Percentiles rank a stretch among this genome's conserved stretches.
Evolutionary conservation across 352 stramenopile species (phyloP).

Genomic region (Phytopythium litorale): DNA sequence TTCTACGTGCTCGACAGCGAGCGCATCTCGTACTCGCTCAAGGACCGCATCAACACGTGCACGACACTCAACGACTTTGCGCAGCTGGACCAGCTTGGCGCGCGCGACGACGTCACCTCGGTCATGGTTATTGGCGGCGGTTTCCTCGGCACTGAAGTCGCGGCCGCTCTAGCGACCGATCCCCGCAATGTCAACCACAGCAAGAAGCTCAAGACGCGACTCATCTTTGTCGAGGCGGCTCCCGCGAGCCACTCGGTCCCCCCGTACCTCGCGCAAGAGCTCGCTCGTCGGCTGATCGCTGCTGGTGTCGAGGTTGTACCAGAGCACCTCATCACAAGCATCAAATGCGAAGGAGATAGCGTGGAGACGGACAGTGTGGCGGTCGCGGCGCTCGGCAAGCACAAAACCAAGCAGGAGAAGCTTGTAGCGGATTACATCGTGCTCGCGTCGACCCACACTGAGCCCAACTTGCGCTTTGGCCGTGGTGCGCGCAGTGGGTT

Average conservation of each 20-base stretch:
- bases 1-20: conserved; percentile 89
- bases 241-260: conserved; percentile 71
- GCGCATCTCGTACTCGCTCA: conserved; percentile 75
- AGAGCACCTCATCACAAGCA: conserved; percentile 72
- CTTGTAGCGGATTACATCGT: conserved; percentile 89
- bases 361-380: conserved; percentile 39
- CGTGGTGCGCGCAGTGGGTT: conserved; percentile 49
- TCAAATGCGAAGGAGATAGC: conserved; percentile 43
- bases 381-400: conserved; percentile 62
- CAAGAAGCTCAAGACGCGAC: conserved; percentile 30
- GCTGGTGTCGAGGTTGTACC: conserved; percentile 69
- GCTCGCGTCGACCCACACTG: conserved; percentile 89
- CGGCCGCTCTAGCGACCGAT: conserved; percentile 64
- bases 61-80: conserved; percentile 80
- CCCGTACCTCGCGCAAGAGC: conserved; percentile 75
- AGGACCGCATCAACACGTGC: conserved; percentile 85
- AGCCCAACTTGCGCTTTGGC: conserved; percentile 73
- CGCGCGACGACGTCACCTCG: conserved; percentile 38
- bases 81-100: conserved; percentile 61
- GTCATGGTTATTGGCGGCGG: conserved; percentile 87
- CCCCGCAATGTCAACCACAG: conserved; percentile 29
- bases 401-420: conserved; percentile 42
- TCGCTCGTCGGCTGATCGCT: conserved; percentile 45
- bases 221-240: conserved; percentile 53
- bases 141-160: conserved; percentile 89